phyloP scores from a whole-genome alignment of 129 eudicot genomes.

The Helichrysum umbraculigerum region DNA sequence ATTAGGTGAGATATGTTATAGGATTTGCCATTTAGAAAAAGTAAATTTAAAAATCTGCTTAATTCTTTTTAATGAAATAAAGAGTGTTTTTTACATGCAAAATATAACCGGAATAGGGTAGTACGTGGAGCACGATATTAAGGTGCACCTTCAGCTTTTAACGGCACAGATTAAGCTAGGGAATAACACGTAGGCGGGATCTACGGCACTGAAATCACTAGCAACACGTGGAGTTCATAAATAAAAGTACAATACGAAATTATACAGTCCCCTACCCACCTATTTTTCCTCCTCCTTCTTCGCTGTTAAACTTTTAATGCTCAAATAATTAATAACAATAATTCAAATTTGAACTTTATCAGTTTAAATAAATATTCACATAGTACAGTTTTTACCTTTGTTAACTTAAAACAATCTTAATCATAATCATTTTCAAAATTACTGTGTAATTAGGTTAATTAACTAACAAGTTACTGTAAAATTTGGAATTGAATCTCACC shows the following conservation, averaged over 20 bases:
- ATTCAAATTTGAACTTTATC: slow-evolving; percentile 31
- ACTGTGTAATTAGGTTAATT: neutral
- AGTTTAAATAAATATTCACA: slow-evolving; percentile 17
- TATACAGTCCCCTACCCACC: slow-evolving; percentile 20
- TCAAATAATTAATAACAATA: slow-evolving; percentile 14
- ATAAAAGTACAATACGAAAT: neutral
- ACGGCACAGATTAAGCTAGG: slow-evolving; percentile 29
- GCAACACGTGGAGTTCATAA: slow-evolving; percentile 28
- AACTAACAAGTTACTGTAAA: neutral
- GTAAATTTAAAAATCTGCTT: too few species aligned
- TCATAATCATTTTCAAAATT: too few species aligned
- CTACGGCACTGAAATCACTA: slow-evolving; percentile 27
- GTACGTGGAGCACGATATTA: slow-evolving; percentile 18
- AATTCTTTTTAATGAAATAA: too few species aligned
- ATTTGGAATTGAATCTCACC: slow-evolving; percentile 41
- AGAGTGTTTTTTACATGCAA: neutral
- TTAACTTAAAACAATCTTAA: too few species aligned
- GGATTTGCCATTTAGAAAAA: too few species aligned
- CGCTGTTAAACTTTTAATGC: slow-evolving; percentile 34
- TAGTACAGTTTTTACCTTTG: too few species aligned
- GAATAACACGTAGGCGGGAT: slow-evolving; percentile 27
- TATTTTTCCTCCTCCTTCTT: slow-evolving; percentile 32
- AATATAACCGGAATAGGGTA: neutral
- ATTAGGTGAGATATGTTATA: too few species aligned
- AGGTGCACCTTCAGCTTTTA: slow-evolving; percentile 23